These are phyloP conservation scores for Microcera coccophila DNA, from an alignment of 2,329 filamentous ascomycete genomes.

Conservation along the genomic window DNA sequence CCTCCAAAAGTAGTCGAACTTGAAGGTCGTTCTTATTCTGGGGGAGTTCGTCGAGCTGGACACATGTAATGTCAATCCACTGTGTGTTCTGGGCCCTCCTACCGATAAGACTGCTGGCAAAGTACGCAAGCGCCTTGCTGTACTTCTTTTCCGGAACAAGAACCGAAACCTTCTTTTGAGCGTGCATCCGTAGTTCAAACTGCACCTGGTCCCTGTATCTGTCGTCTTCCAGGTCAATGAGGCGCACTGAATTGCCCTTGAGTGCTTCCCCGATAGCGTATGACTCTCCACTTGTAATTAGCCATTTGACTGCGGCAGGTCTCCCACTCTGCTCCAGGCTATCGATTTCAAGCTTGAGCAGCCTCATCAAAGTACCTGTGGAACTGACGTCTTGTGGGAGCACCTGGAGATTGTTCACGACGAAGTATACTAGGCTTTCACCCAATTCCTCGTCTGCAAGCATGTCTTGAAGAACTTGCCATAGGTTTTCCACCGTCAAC, in stretches of 20 bases:
- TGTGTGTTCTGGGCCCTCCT: slow-evolving; percentile 39
- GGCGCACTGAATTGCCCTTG: slow-evolving; percentile 26
- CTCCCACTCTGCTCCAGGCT: background rate
- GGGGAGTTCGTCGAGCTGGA: slow-evolving; percentile 39
- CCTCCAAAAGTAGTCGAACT: slow-evolving; percentile 37
- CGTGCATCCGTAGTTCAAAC: slow-evolving; percentile 31
- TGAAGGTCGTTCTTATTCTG: slow-evolving; percentile 35
- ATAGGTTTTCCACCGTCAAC: slow-evolving; percentile 36
- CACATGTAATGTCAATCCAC: slow-evolving; percentile 43
- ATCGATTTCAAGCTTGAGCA: background rate
- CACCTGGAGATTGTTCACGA: slow-evolving; percentile 40
- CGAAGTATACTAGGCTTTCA: slow-evolving; percentile 32
- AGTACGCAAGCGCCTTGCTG: slow-evolving; percentile 40
- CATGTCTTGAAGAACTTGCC: slow-evolving; percentile 42
- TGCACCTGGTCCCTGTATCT: slow-evolving; percentile 38
- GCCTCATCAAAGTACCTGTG: background rate
- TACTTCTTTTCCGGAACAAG: slow-evolving; percentile 37
- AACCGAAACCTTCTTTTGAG: slow-evolving; percentile 33
- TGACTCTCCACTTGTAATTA: slow-evolving; percentile 36
- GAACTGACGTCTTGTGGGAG: slow-evolving; percentile 30
- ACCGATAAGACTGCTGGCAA: slow-evolving; percentile 40
- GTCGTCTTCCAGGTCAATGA: slow-evolving; percentile 36
- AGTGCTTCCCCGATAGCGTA: slow-evolving; percentile 30
- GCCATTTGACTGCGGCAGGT: slow-evolving; percentile 30
- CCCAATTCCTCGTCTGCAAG: slow-evolving; percentile 28